These are phyloP conservation scores for Rhexocercosporidium sp. DNA, from an alignment of 2,329 filamentous ascomycete species.

Conservation along the genomic window DNA sequence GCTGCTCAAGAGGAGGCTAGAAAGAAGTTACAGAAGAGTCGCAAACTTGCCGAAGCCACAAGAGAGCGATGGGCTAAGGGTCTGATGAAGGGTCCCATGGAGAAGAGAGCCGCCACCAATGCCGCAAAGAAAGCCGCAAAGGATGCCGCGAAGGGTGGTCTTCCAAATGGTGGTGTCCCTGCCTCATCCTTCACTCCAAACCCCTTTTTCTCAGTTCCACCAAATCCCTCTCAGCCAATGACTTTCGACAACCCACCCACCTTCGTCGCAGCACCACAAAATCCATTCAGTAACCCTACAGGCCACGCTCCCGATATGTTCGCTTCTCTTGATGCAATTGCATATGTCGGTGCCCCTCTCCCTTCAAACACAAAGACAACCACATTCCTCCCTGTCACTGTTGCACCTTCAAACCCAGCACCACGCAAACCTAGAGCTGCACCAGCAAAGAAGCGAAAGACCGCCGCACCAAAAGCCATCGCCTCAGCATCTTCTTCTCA, in stretches of 20 bases:
- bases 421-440: not conserved
- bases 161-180: slow-evolving; percentile 1
- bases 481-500: not conserved
- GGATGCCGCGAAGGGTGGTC: slow-evolving; percentile 18
- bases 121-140: slow-evolving; percentile 58
- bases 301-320: not conserved
- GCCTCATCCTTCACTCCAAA: slow-evolving; percentile 9
- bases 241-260: not conserved
- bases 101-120: slow-evolving; percentile 64
- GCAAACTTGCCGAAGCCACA: slow-evolving; percentile 22
- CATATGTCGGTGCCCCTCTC: not conserved
- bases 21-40: slow-evolving; percentile 25
- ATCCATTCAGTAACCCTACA: slow-evolving; percentile 1
- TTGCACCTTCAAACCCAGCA: not conserved
- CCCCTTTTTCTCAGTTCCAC: not conserved
- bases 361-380: not conserved
- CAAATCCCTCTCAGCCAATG: not conserved
- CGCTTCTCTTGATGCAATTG: not conserved
- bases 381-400: slow-evolving; percentile 3
- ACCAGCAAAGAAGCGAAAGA: slow-evolving; percentile 9
- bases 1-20: slow-evolving; percentile 1
- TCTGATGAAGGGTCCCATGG: slow-evolving; percentile 64
- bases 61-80: slow-evolving; percentile 60
- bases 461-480: not conserved
- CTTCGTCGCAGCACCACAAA: slow-evolving; percentile 6